Evolutionary conservation across 345 rosid genomes (phyloP), one percentile per base, ranked within the genome.

Genomic region (Erysimum cheiranthoides): DNA sequence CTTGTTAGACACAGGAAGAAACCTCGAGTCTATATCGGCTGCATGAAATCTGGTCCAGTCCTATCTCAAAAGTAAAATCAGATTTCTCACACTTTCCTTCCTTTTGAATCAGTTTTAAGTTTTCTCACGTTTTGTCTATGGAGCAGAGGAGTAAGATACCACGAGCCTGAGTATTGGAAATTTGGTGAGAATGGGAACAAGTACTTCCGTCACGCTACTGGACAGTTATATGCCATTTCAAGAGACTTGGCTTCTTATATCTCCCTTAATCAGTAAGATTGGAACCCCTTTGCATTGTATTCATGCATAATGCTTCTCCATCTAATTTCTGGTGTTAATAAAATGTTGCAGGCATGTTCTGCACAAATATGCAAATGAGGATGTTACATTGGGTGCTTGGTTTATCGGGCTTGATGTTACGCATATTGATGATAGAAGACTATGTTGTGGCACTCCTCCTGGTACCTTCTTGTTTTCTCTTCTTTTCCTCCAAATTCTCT

Each of bases 21-120:
- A 70, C 82, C 85, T 5, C 85, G 86, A 52, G 89, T 90, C 59
- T 95, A 95, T 73, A 87, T 95, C 11, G 99, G 97, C 38, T 95
- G 98, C 76, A 95, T 95, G 99, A 95, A 95, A 71, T 95, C 99
- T 14, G 98, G 98, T 82, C 93, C 96, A 21, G 93, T 95, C 73
- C 86, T 92, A 32, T 87, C 96, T 58, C 98, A 89, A 70, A 92
- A 87, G 99, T 92, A 90, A 61, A 12, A 18, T 68, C 57, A n/a
- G 7, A 8, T 8, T 14, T 51, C 63, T 65, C 21, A 66, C 53
- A 21, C 8, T 38, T 58, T 39, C 6, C 40, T 57, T 45, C 35
- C 67, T 38, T 40, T 11, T 46, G 31, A 58, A 56, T 38, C 10
- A 54, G n/a, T 4, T 43, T 49, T 59, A 2, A 31, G 35, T 32